phyloP scores from a whole-genome alignment of 2,329 filamentous ascomycete genomes.

The Fusarium multiceps region DNA sequence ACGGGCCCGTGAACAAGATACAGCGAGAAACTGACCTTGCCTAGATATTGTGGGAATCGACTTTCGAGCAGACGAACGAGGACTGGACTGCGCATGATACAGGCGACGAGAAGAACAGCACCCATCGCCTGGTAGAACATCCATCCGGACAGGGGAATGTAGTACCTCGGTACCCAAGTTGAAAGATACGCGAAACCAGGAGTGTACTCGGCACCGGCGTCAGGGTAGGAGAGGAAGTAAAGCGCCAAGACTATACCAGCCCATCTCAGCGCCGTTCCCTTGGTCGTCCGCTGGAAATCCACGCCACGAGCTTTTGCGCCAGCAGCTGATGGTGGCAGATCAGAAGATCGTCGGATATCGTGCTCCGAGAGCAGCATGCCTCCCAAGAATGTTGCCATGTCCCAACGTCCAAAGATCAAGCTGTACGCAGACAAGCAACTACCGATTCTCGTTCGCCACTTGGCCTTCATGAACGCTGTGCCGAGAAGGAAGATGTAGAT shows the following conservation, averaged over 20 bases:
- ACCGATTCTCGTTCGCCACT: slow-evolving; percentile 49
- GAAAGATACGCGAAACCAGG: slow-evolving; percentile 53
- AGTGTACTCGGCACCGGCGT: slow-evolving; percentile 53
- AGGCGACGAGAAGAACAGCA: slow-evolving; percentile 52
- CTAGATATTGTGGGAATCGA: slow-evolving; percentile 52
- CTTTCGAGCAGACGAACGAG: slow-evolving; percentile 49
- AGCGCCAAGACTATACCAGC: slow-evolving; percentile 48
- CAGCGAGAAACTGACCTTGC: slow-evolving; percentile 55
- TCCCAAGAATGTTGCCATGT: slow-evolving; percentile 55
- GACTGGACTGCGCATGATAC: slow-evolving; percentile 49
- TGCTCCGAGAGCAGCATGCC: slow-evolving; percentile 53
- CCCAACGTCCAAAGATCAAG: slow-evolving; percentile 52
- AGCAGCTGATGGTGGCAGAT: slow-evolving; percentile 30
- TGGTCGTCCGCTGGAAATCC: slow-evolving; percentile 14
- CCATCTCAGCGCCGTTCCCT: slow-evolving; percentile 44
- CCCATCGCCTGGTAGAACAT: slow-evolving; percentile 55
- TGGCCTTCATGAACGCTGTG: slow-evolving; percentile 51
- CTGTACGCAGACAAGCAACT: slow-evolving; percentile 50
- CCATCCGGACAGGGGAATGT: slow-evolving; percentile 52
- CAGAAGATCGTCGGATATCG: slow-evolving; percentile 47
- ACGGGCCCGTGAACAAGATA: slow-evolving; percentile 65
- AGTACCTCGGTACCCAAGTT: slow-evolving; percentile 51
- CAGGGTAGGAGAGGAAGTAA: slow-evolving; percentile 55
- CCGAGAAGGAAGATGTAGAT: slow-evolving; percentile 55
- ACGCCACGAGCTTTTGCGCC: slow-evolving; percentile 10